Base-by-base conservation (phyloP, 2,329 filamentous ascomycete genomes). In the Cyphellophora attinorum region DNA sequence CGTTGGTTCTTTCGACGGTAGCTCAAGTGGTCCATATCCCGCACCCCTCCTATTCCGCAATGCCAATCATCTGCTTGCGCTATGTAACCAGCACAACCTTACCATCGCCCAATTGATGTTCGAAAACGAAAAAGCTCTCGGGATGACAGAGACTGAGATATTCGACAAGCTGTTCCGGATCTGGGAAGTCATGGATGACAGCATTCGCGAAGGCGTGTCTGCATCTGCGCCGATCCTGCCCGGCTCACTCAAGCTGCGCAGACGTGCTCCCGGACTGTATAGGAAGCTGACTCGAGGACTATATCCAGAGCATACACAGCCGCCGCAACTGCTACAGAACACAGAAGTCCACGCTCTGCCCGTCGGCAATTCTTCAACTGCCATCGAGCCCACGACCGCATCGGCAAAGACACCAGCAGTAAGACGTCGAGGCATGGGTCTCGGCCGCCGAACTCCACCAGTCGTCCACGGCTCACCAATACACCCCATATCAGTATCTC, bases 81-180 rank as follows among this genome's bases (percentile, higher is more conserved):
- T 45, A 19, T 45, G 40, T 21, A 36, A 40, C 29, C 33, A 43
- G 29, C 40, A 45, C 28, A 40, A 45, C 33, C 31, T 45, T 31
- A 45, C 42, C n/a, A 45, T 45, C 19, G 40, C 40, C 3, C 40
- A 45, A 23, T 30, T 45, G 29, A 37, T 45, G 27, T 45, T 36
- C 32, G 40, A 45, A 38, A 45, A 45, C 25, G 42, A 45, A 34
- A 45, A 43, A 31, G 39, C 37, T 25, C 38, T 41, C 12, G 40
- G 42, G 16, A 27, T 29, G 11, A 33, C 30, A n/a, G 42, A 45
- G 17, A 23, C 38, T 12, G 33, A 43, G 27, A 39, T 45, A 11
- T 45, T 40, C 23, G 30, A 30, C 11, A 43, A 43, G 32, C 29
- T 45, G n/a, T 39, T 43, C 29, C 34, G 34, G 5, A 35, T 45